phyloP scores from a whole-genome alignment of 306 rosid species.

The Quercus ilex region DNA sequence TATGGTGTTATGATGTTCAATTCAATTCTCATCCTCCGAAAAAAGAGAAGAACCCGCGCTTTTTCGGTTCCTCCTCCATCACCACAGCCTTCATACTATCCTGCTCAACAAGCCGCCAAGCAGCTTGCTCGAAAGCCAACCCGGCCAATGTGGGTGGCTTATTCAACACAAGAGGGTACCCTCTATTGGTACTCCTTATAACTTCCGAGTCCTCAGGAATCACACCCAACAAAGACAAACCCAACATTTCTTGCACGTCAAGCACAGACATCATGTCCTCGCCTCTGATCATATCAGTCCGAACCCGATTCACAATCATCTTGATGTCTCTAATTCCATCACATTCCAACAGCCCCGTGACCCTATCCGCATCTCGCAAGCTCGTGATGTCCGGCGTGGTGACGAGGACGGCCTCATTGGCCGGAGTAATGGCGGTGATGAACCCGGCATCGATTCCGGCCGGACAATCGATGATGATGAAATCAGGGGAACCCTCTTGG shows the following conservation, averaged over 20 bases:
- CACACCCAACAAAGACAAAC: conserved; percentile 77
- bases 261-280: conserved; percentile 99
- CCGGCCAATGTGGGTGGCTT: conserved; percentile 97
- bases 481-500: conserved; percentile 65
- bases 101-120: conserved; percentile 98
- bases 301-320: conserved; percentile 93
- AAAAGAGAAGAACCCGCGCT: conserved; percentile 88
- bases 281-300: conserved; percentile 94
- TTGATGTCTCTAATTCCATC: conserved; percentile 95
- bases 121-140: conserved; percentile 95
- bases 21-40: conserved; percentile 56
- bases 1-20: not conserved
- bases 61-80: conserved; percentile 87
- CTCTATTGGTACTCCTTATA: conserved; percentile 88
- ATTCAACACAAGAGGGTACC: conserved; percentile 83
- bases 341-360: conserved; percentile 83
- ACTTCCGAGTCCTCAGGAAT: conserved; percentile 95
- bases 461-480: conserved; percentile 85
- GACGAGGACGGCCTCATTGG: conserved; percentile 84
- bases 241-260: conserved; percentile 96
- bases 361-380: conserved; percentile 90
- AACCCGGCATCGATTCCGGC: conserved; percentile 98
- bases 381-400: conserved; percentile 92
- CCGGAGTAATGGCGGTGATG: conserved; percentile 94
- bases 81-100: conserved; percentile 92